Conservation (phyloP, 1,284 basidiomycete species). For the Leccinum griseonigrum region DNA sequence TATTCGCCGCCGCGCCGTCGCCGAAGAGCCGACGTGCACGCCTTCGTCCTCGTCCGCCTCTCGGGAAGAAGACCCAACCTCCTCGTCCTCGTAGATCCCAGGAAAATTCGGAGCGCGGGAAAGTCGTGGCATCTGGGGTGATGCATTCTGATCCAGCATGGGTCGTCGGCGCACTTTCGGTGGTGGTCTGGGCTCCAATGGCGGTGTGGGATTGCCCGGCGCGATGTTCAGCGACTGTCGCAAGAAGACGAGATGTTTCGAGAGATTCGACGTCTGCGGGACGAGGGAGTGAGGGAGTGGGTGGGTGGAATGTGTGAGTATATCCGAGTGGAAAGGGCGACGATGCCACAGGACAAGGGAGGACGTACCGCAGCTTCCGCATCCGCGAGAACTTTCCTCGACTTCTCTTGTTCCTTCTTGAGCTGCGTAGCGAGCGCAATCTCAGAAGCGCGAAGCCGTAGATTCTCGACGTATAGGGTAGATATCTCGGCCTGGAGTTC, state of each 20-base stretch:
- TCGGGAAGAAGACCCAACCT: conserved; percentile 39
- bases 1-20: conserved; percentile 33
- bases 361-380: conserved; percentile 68
- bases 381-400: conserved; percentile 64
- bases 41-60: conserved; percentile 42
- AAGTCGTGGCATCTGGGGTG: conserved; percentile 53
- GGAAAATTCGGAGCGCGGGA: conserved; percentile 66
- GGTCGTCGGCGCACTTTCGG: conserved; percentile 43
- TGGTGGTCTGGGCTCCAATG: conserved; percentile 43
- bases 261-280: conserved; percentile 55
- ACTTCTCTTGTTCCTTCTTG: conserved; percentile 75
- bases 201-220: conserved; percentile 30
- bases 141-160: conserved; percentile 40
- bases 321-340: conserved; percentile 2
- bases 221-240: conserved; percentile 57
- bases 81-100: conserved; percentile 68
- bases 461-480: conserved; percentile 74
- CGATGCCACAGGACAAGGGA: conserved; percentile 14
- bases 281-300: background rate
- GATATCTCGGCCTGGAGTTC: conserved; percentile 80
- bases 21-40: conserved; percentile 33
- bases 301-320: conserved; percentile 3
- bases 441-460: conserved; percentile 74
- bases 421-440: conserved; percentile 71
- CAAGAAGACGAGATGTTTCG: conserved; percentile 63